These are phyloP conservation scores for Mucor plumbeus DNA, from an alignment of 371 early-diverging fungal genomes.

Conservation along the genomic window DNA sequence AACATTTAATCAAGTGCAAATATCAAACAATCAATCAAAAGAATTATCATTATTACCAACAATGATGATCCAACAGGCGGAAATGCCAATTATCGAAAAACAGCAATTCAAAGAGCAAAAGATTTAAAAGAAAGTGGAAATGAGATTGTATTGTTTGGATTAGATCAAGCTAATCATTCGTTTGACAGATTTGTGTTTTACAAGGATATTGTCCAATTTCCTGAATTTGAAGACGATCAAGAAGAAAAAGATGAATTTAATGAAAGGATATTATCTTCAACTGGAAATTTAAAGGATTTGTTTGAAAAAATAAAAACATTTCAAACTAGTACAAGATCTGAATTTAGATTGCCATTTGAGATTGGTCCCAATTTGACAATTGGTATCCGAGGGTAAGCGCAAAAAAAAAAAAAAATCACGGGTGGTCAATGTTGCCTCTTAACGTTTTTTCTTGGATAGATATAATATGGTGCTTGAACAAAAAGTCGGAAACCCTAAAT, in stretches of 20 bases:
- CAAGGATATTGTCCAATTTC: constrained; percentile 26
- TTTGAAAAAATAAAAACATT: constrained; percentile 2
- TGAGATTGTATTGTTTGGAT: constrained; percentile 62
- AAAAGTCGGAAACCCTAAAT: constrained; percentile 42
- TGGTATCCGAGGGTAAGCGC: constrained; percentile 19
- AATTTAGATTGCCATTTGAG: constrained; percentile 25
- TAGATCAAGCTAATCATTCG: constrained; percentile 32
- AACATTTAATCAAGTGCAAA: constrained; percentile 25
- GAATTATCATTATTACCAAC: constrained; percentile 72
- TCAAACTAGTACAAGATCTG: constrained; percentile 14
- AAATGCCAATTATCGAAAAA: constrained; percentile 49
- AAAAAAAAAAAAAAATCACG: no score
- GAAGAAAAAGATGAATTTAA: constrained; percentile 4
- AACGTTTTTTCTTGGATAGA: not conserved
- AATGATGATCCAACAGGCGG: constrained; percentile 65
- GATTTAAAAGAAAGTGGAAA: constrained; percentile 59
- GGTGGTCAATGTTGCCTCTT: not conserved
- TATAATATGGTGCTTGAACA: constrained; percentile 52
- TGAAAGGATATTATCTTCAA: not conserved
- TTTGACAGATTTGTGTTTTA: constrained; percentile 59
- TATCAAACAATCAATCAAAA: constrained; percentile 58
- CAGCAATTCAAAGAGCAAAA: constrained; percentile 65
- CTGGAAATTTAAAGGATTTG: constrained; percentile 7
- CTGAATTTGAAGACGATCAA: not conserved
- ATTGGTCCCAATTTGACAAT: constrained; percentile 9